phyloP scores from a whole-genome alignment of 2,329 filamentous ascomycete species.

The Trichophyton rubrum region DNA sequence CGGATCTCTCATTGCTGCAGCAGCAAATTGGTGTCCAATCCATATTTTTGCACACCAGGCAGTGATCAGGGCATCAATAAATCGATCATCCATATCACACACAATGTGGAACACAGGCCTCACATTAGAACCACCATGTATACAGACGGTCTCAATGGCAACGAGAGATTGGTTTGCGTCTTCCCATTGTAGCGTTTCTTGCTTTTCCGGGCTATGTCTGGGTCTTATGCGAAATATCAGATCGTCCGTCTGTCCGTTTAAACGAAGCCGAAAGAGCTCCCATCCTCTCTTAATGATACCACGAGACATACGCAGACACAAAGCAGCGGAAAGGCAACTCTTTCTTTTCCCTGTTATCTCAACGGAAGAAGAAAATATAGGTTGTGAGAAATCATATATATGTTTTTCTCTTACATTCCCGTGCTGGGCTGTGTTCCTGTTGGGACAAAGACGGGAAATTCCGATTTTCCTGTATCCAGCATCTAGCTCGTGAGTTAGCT shows the following conservation, averaged over 20 bases:
- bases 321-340: slow-evolving; percentile 8
- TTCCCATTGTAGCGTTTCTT: slow-evolving; percentile 11
- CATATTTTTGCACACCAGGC: slow-evolving; percentile 15
- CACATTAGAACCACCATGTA: neutral
- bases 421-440: neutral
- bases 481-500: slow-evolving; percentile 11
- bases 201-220: slow-evolving; percentile 6
- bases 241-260: neutral
- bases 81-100: slow-evolving; percentile 8
- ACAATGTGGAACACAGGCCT: slow-evolving; percentile 12
- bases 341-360: slow-evolving; percentile 14
- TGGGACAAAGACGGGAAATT: slow-evolving; percentile 8
- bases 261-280: slow-evolving; percentile 8
- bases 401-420: slow-evolving; percentile 7
- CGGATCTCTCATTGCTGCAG: neutral
- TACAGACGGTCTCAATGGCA: slow-evolving; percentile 11
- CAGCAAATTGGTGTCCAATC: slow-evolving; percentile 7
- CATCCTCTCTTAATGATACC: slow-evolving; percentile 10
- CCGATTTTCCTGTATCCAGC: slow-evolving; percentile 9
- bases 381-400: slow-evolving; percentile 13
- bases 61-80: slow-evolving; percentile 12
- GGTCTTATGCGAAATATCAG: slow-evolving; percentile 12
- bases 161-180: slow-evolving; percentile 8
- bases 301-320: slow-evolving; percentile 7
- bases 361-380: slow-evolving; percentile 7